Base-by-base conservation (phyloP, 2,329 filamentous ascomycete genomes). In the Calonectria ilicicola region DNA sequence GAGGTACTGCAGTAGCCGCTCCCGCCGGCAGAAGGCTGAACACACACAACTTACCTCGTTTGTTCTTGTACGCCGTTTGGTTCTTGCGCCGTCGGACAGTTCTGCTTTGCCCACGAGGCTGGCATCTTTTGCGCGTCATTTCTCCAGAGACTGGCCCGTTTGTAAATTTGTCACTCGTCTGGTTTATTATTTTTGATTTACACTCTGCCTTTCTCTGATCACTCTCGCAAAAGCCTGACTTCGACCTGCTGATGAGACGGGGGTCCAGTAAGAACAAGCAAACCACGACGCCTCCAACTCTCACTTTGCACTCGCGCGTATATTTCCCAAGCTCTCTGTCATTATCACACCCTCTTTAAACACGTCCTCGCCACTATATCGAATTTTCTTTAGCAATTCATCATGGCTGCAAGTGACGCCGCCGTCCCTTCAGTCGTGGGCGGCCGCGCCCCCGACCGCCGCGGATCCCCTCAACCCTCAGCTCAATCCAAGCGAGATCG, bases 401-500 rank as follows among this genome's bases (percentile, higher is more conserved):
- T 65, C 77, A 86, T 86, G 85, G 84, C 84, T 67, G 80, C 85
- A 51, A 86, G 81, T 77, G 84, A 86, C 70, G 80, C 80, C 67
- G 79, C 80, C 60, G 79, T 80, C 21, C 80, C 82, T 72, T 69
- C 82, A 58, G 78, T 80, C 68, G 72, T 83, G 66, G 79, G 79
- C 70, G 82, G 78, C 74, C 81, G 81, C 69, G 73, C 80, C 67
- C 72, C 80, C 75, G 82, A 85, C 67, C 82, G 82, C 68, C 83
- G 82, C 40, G 67, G 66, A 63, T 85, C 85, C 68, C 84, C 85
- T 69, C 80, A 80, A 66, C 79, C 83, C 21, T 77, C 83, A 29
- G 79, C 86, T n/a, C 87, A 88, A 74, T 96, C 95, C 47, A 98
- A 98, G 87, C 91, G 95, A 83, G 96, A 98, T 86, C 97, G 97